Conservation (phyloP, 768 basidiomycete genomes). For the Tulasnella sp. region DNA sequence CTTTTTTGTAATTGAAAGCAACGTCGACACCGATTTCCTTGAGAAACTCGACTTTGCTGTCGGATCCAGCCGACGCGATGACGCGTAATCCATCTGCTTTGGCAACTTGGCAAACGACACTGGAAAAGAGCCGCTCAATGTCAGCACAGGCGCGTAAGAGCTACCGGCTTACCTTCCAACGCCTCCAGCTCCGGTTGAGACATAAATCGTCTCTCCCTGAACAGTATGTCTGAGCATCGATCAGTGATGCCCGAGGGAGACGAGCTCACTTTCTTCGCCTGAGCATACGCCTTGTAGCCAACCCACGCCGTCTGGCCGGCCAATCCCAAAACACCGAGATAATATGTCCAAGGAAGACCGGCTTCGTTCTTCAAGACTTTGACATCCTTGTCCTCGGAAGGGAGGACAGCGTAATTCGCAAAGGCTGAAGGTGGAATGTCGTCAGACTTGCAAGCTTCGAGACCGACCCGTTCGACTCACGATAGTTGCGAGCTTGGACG, state of each 20-base stretch:
- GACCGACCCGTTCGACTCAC: background rate
- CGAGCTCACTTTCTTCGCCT: no score
- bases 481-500: background rate
- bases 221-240: background rate
- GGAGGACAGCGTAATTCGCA: no score
- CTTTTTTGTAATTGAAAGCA: slow-evolving; percentile 63
- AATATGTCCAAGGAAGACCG: no score
- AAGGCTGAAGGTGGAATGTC: background rate
- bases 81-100: no score
- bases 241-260: no score
- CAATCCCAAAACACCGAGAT: slow-evolving; percentile 12
- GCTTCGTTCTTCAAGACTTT: no score
- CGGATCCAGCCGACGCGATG: no score
- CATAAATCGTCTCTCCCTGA: slow-evolving; percentile 40
- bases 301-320: slow-evolving; percentile 25
- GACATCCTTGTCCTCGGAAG: no score
- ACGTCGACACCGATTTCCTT: no score
- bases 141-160: no score
- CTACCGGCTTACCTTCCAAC: slow-evolving; percentile 44
- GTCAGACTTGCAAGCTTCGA: background rate
- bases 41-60: no score
- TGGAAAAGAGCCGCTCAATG: slow-evolving; percentile 44
- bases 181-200: slow-evolving; percentile 36
- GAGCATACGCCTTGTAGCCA: slow-evolving; percentile 34
- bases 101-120: slow-evolving; percentile 65